These are phyloP conservation scores for Cyclostephanos invisitatus DNA, from an alignment of 108 stramenopile species.

Conservation along the genomic window DNA sequence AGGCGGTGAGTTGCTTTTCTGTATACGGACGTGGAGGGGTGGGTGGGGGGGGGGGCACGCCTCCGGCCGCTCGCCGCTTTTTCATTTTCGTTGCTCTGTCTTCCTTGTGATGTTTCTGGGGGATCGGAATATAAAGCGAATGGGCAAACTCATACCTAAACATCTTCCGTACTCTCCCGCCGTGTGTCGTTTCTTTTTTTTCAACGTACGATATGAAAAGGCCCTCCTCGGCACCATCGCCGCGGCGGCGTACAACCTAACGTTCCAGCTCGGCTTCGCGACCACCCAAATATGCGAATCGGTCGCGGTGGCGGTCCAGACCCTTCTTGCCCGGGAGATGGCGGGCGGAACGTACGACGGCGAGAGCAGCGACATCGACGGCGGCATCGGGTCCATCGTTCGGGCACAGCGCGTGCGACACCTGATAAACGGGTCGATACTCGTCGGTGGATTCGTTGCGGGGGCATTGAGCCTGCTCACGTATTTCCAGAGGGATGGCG, in stretches of 20 bases:
- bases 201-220: not conserved
- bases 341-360: conserved; percentile 40
- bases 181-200: too few relatives aligned
- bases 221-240: conserved; percentile 82
- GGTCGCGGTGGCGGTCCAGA: conserved; percentile 82
- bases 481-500: conserved; percentile 65
- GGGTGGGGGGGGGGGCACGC: not conserved
- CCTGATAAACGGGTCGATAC: conserved; percentile 74
- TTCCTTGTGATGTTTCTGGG: too few relatives aligned
- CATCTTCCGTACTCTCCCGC: too few relatives aligned
- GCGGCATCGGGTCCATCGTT: conserved; percentile 12
- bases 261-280: conserved; percentile 92
- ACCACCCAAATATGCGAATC: conserved; percentile 94
- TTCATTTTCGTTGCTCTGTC: too few relatives aligned
- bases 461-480: conserved; percentile 68
- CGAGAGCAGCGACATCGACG: conserved; percentile 11
- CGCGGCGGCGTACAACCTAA: conserved; percentile 90
- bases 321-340: conserved; percentile 83
- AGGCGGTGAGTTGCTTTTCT: conserved; percentile 49
- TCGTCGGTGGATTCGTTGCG: conserved; percentile 73
- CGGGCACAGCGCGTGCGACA: conserved; percentile 62
- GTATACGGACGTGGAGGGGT: too few relatives aligned
- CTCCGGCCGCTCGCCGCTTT: too few relatives aligned
- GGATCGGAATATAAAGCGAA: too few relatives aligned
- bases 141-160: too few relatives aligned